These are phyloP conservation scores for Drosera spatulata DNA, from an alignment of 179 eudicot genomes.

Conservation along the genomic window DNA sequence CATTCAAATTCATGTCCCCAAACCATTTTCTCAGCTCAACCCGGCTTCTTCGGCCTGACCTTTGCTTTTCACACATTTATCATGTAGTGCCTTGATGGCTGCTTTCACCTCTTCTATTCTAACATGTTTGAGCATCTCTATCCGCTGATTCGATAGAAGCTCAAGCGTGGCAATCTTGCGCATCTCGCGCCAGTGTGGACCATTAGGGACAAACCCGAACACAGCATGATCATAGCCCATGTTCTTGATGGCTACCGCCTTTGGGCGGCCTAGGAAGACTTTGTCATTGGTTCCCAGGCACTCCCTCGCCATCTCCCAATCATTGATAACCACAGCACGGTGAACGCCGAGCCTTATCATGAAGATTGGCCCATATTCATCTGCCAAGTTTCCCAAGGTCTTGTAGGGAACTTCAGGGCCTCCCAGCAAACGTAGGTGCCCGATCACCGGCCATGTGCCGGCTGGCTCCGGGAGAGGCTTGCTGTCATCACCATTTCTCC, in stretches of 20 bases:
- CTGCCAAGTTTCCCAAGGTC: background rate
- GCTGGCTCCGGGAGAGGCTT: constrained; percentile 1
- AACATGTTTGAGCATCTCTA: constrained; percentile 10
- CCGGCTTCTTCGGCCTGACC: background rate
- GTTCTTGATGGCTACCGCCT: constrained; percentile 2
- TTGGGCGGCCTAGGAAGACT: constrained; percentile 4
- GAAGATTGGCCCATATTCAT: background rate
- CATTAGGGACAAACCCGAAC: constrained; percentile 5
- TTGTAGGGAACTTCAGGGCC: background rate
- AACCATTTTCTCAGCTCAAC: constrained; percentile 21
- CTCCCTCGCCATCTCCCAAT: constrained; percentile 9
- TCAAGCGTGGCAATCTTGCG: constrained; percentile 11
- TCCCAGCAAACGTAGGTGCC: background rate
- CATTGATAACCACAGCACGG: background rate
- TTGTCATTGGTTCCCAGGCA: constrained; percentile 7
- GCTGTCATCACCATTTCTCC: too few species aligned
- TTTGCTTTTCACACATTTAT: background rate
- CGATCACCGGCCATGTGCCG: constrained; percentile 3
- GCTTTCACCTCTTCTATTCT: constrained; percentile 7
- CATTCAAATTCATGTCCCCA: constrained; percentile 13
- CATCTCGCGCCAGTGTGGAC: constrained; percentile 12
- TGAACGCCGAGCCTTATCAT: background rate
- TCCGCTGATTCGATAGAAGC: constrained; percentile 9
- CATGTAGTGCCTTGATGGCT: background rate
- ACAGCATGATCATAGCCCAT: constrained; percentile 10